These are phyloP conservation scores for Cytospora leucostoma DNA, from an alignment of 2,329 filamentous ascomycete species.

Conservation along the genomic window DNA sequence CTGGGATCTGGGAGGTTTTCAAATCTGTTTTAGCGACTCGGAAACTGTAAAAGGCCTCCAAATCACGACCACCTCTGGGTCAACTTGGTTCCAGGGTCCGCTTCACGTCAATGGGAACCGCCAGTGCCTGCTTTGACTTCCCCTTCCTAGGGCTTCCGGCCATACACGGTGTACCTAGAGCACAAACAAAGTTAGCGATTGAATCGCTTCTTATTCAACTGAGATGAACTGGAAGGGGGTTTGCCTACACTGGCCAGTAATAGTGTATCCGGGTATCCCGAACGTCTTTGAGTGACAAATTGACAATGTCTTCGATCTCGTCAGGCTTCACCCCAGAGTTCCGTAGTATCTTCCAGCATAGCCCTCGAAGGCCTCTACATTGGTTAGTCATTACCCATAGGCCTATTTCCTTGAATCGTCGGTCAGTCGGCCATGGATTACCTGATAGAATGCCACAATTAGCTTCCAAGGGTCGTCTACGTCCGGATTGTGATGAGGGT, in stretches of 20 bases:
- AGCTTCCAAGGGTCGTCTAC: not conserved
- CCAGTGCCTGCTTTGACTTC: not conserved
- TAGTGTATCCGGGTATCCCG: slow-evolving; percentile 15
- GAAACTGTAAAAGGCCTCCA: no score
- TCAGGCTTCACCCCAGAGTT: slow-evolving; percentile 33
- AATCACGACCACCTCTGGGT: no score
- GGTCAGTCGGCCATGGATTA: slow-evolving; percentile 36
- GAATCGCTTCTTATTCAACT: not conserved
- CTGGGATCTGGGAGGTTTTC: no score
- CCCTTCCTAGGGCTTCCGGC: slow-evolving; percentile 18
- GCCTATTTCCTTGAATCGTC: slow-evolving; percentile 34
- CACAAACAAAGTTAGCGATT: slow-evolving; percentile 26
- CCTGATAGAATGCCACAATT: slow-evolving; percentile 11
- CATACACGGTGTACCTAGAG: slow-evolving; percentile 31
- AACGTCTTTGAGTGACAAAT: slow-evolving; percentile 30
- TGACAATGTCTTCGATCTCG: slow-evolving; percentile 33
- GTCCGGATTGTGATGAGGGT: not conserved
- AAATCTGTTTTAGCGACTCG: no score
- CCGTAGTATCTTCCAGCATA: slow-evolving; percentile 34
- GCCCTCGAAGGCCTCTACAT: slow-evolving; percentile 33
- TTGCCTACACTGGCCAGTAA: slow-evolving; percentile 7
- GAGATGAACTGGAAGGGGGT: not conserved
- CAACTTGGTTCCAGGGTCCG: no score
- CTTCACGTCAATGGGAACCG: no score
- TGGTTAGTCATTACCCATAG: slow-evolving; percentile 36